Conservation (phyloP, 225 moss, liverwort and hornwort genomes). For the Marchantia polymorpha region DNA sequence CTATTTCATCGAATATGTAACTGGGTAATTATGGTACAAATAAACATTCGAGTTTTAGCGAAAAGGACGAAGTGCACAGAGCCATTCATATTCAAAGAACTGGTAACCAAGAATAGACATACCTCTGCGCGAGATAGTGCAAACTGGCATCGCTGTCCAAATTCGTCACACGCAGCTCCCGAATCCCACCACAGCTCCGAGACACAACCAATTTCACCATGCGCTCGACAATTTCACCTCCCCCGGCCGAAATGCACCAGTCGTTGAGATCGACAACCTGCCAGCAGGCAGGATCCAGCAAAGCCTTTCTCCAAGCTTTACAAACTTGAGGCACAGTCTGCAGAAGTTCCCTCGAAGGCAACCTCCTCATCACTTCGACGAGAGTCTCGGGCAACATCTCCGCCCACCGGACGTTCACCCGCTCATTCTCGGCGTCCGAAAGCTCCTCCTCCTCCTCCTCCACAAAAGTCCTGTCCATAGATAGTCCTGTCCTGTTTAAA, state of each 20-base stretch:
- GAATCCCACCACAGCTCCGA: constrained; percentile 14
- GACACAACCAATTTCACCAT: constrained; percentile 20
- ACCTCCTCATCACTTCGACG: constrained; percentile 23
- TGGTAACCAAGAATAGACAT: background rate
- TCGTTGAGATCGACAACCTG: constrained; percentile 17
- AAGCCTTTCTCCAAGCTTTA: constrained; percentile 25
- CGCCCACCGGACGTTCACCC: constrained; percentile 9
- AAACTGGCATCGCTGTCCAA: constrained; percentile 23
- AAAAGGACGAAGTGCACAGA: too few species aligned
- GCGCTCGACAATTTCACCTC: constrained; percentile 18
- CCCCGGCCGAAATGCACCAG: background rate
- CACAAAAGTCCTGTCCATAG: background rate
- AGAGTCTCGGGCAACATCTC: constrained; percentile 30
- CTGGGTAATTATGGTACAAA: too few species aligned
- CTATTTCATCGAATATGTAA: too few species aligned
- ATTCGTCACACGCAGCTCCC: constrained; percentile 24
- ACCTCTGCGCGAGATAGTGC: constrained; percentile 21
- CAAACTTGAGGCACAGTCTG: constrained; percentile 25
- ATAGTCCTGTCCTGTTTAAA: background rate
- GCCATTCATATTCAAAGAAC: too few species aligned
- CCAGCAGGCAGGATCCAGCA: constrained; percentile 27
- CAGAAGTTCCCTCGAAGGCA: constrained; percentile 25
- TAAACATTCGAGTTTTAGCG: too few species aligned
- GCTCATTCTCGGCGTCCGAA: constrained; percentile 5
- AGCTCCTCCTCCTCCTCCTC: constrained; percentile 5